Evolutionary conservation across 2,329 filamentous ascomycete genomes (phyloP).

Genomic region (Pyrenophora seminiperda): DNA sequence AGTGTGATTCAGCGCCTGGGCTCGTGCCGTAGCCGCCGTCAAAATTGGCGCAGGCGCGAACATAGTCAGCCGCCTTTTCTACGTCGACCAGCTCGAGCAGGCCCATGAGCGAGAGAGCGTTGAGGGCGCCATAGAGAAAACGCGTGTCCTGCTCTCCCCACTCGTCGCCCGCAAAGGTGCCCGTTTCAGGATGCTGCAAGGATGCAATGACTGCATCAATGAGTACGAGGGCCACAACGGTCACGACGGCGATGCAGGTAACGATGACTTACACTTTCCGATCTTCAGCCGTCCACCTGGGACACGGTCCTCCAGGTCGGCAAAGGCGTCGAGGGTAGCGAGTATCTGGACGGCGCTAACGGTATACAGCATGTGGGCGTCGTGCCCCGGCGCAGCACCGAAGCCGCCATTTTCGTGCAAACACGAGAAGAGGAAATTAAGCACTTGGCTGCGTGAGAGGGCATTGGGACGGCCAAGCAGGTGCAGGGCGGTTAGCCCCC

Average conservation of each 20-base stretch:
- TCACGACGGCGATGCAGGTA: neutral
- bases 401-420: constrained; percentile 89
- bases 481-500: constrained; percentile 89
- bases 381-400: constrained; percentile 89
- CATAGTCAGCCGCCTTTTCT: constrained; percentile 76
- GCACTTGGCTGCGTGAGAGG: constrained; percentile 77
- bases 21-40: constrained; percentile 91
- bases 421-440: constrained; percentile 95
- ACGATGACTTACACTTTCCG: constrained; percentile 71
- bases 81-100: constrained; percentile 77
- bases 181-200: constrained; percentile 79
- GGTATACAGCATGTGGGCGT: constrained; percentile 95
- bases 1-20: constrained; percentile 91
- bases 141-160: constrained; percentile 97
- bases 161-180: constrained; percentile 90
- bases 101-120: constrained; percentile 82
- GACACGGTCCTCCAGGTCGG: constrained; percentile 75
- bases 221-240: constrained; percentile 22
- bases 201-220: constrained; percentile 69
- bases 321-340: constrained; percentile 81
- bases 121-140: constrained; percentile 89
- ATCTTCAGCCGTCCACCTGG: constrained; percentile 72
- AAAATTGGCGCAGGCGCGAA: constrained; percentile 85
- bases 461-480: constrained; percentile 81
- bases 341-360: constrained; percentile 94